Percentiles rank a stretch among this genome's conserved stretches.
phyloP scores from a whole-genome alignment of 2,329 filamentous ascomycete genomes.

The Fusarium sp. region DNA sequence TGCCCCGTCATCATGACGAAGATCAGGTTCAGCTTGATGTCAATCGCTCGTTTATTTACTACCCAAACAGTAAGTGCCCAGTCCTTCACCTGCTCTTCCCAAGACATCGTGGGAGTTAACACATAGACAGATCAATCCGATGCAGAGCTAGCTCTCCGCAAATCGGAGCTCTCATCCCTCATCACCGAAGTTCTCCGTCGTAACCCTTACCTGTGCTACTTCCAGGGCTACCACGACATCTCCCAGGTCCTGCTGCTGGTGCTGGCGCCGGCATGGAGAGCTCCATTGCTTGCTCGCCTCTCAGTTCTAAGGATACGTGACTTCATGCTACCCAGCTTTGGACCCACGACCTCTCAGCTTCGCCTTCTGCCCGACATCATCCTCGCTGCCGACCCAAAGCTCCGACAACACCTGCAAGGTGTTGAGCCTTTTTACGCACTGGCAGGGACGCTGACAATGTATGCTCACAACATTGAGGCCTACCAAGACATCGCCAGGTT shows the following conservation, averaged over 20 bases:
- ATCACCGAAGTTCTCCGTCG: conserved; percentile 85
- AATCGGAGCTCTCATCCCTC: conserved; percentile 80
- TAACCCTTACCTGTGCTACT: conserved; percentile 90
- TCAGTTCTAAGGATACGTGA: conserved; percentile 92
- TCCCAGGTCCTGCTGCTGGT: conserved; percentile 95
- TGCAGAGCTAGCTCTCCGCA: conserved; percentile 77
- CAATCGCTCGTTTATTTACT: conserved; percentile 96
- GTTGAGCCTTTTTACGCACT: conserved; percentile 93
- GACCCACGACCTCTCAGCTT: conserved; percentile 86
- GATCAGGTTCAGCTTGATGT: conserved; percentile 93
- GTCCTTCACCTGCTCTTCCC: not conserved
- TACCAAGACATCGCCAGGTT: conserved; percentile 90
- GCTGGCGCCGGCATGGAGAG: conserved; percentile 73
- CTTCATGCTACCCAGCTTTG: conserved; percentile 93
- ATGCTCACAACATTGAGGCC: conserved; percentile 93
- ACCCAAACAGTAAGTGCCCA: conserved; percentile 76
- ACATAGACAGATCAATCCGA: conserved; percentile 71
- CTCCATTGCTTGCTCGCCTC: conserved; percentile 79
- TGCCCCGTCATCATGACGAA: conserved; percentile 87
- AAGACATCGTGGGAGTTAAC: conserved; percentile 21
- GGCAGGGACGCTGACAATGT: conserved; percentile 93
- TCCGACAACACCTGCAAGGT: conserved; percentile 81
- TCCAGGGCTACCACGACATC: conserved; percentile 99
- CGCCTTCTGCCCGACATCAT: conserved; percentile 87
- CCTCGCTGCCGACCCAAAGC: conserved; percentile 74